A percentile compares a stretch with the other conserved stretches of the same genome.
These are phyloP conservation scores for Tuber magnatum DNA, from an alignment of 495 filamentous ascomycete species.

Conservation along the genomic window DNA sequence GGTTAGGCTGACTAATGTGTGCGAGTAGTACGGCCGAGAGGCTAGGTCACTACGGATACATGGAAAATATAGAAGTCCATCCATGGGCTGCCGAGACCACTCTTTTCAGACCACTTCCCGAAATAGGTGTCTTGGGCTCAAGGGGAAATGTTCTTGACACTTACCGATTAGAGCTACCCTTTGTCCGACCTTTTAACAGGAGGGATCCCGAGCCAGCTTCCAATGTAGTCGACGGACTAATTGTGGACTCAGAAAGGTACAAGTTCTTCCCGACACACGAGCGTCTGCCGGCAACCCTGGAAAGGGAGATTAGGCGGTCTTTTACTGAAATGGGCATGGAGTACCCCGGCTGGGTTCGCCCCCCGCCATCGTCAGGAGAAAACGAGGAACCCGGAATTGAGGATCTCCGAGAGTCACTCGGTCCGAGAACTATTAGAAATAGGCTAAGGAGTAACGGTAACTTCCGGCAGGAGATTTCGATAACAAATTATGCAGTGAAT, in stretches of 20 bases:
- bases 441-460: not conserved
- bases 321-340: not conserved
- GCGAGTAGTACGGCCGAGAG: constrained; percentile 21
- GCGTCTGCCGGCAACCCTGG: not conserved
- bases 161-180: not conserved
- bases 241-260: not conserved
- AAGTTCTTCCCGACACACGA: not conserved
- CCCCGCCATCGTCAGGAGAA: not conserved
- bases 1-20: not conserved
- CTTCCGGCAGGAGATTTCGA: not conserved
- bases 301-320: not conserved
- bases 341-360: not conserved
- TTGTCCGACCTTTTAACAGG: not conserved
- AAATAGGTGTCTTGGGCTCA: not conserved
- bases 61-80: constrained; percentile 9
- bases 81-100: constrained; percentile 26
- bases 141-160: not conserved
- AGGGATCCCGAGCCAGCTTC: not conserved
- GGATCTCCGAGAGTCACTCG: not conserved
- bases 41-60: constrained; percentile 30
- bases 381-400: not conserved
- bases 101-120: constrained; percentile 24
- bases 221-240: not conserved
- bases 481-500: not conserved
- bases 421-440: not conserved